phyloP scores from a whole-genome alignment of 148 eudicot genomes.

The Pharnaceum exiguum region DNA sequence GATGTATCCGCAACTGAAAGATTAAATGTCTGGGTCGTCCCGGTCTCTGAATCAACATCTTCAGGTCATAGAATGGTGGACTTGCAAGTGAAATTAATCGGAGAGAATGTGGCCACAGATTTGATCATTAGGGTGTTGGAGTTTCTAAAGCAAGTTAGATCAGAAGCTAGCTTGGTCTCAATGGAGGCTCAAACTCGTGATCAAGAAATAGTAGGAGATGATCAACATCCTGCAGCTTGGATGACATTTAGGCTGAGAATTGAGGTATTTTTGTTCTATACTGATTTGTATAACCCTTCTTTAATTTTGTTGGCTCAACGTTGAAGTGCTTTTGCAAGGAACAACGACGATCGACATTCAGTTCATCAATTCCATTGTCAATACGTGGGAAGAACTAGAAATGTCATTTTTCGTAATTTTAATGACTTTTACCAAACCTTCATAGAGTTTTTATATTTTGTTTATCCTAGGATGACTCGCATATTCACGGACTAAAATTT shows the following conservation, averaged over 20 bases:
- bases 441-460: no score
- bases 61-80: constrained; percentile 40
- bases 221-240: constrained; percentile 21
- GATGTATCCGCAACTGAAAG: constrained; percentile 16
- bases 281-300: background rate
- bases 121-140: constrained; percentile 47
- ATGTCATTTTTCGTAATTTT: no score
- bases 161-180: constrained; percentile 41
- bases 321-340: background rate
- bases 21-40: constrained; percentile 24
- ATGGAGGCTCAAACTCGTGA: constrained; percentile 40
- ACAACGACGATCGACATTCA: no score
- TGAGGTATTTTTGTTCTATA: constrained; percentile 38
- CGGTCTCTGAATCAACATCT: constrained; percentile 40
- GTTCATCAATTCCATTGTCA: no score
- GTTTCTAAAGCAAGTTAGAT: constrained; percentile 36
- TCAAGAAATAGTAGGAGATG: constrained; percentile 4
- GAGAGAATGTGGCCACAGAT: constrained; percentile 37
- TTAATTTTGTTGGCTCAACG: background rate
- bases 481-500: no score
- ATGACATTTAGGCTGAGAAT: constrained; percentile 47
- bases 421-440: no score
- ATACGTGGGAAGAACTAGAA: no score
- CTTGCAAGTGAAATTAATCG: constrained; percentile 38
- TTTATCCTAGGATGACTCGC: no score